phyloP scores from a whole-genome alignment of 192 early-diverging fungal genomes.

The Podochytrium sp. region DNA sequence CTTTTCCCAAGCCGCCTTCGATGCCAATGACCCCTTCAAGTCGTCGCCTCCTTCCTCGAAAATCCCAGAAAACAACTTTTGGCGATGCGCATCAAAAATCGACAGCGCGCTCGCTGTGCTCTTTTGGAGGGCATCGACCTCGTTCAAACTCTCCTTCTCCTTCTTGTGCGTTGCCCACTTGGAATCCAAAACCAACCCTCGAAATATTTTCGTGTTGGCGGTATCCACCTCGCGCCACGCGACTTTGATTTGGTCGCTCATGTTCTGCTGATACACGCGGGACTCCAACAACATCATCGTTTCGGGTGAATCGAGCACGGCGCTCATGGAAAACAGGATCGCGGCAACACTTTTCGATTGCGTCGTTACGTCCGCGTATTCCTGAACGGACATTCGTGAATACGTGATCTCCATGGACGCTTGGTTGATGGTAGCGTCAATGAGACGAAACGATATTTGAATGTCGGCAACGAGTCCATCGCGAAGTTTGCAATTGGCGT shows the following conservation, averaged over 20 bases:
- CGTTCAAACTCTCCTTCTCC: too few species aligned
- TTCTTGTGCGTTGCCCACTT: too few species aligned
- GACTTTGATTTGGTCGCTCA: too few species aligned
- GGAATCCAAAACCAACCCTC: too few species aligned
- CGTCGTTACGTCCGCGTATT: background rate
- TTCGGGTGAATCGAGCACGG: background rate
- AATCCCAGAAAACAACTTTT: too few species aligned
- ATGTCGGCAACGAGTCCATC: background rate
- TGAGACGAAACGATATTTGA: background rate
- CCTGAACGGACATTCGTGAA: slow-evolving; percentile 11
- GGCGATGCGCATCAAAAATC: too few species aligned
- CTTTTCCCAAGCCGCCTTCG: slow-evolving; percentile 23
- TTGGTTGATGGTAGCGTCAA: slow-evolving; percentile 10
- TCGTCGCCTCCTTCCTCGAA: too few species aligned
- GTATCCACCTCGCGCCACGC: too few species aligned
- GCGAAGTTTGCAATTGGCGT: background rate
- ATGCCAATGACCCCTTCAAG: too few species aligned
- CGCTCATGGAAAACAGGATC: slow-evolving; percentile 14
- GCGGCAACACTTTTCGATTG: background rate
- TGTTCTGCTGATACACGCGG: background rate
- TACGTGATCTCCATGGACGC: slow-evolving; percentile 24
- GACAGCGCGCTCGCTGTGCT: too few species aligned
- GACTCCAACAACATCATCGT: background rate
- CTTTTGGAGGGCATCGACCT: too few species aligned
- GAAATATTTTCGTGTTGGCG: too few species aligned